Conservation (phyloP, 306 rosid species). For the cucumber (Cucumis sativus) region DNA sequence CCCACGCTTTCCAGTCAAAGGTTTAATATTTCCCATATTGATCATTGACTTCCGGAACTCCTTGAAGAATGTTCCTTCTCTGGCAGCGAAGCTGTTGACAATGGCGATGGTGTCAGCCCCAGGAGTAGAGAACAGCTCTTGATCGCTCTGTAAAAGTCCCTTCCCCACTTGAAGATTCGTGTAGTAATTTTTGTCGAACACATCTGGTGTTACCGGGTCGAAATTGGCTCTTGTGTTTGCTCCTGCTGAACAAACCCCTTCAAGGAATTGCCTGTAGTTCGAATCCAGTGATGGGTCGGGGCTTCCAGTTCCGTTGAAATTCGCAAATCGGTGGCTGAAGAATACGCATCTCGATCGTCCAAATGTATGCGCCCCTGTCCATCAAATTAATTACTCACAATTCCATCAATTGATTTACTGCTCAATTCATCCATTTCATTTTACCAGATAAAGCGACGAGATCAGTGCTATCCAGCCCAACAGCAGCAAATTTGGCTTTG, state of each 20-base stretch:
- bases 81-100: not conserved
- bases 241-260: constrained; percentile 18
- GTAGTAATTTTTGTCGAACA: constrained; percentile 59
- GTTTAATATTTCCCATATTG: constrained; percentile 66
- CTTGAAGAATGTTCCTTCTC: not conserved
- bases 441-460: constrained; percentile 70
- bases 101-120: constrained; percentile 4
- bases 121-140: constrained; percentile 16
- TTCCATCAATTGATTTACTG: not conserved
- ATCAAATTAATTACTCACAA: no score
- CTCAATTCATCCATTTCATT: not conserved
- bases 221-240: not conserved
- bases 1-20: constrained; percentile 45
- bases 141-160: constrained; percentile 10
- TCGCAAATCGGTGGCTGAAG: constrained; percentile 41
- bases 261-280: constrained; percentile 35
- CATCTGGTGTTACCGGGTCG: constrained; percentile 3
- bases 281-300: constrained; percentile 55
- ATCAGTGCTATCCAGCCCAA: constrained; percentile 42
- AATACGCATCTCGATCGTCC: constrained; percentile 53
- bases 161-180: constrained; percentile 5
- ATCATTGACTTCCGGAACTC: constrained; percentile 54
- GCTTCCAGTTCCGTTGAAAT: constrained; percentile 32
- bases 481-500: constrained; percentile 42
- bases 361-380: constrained; percentile 59